Evolutionary conservation across 129 eudicot species (phyloP).

Genomic region (Centella asiatica): DNA sequence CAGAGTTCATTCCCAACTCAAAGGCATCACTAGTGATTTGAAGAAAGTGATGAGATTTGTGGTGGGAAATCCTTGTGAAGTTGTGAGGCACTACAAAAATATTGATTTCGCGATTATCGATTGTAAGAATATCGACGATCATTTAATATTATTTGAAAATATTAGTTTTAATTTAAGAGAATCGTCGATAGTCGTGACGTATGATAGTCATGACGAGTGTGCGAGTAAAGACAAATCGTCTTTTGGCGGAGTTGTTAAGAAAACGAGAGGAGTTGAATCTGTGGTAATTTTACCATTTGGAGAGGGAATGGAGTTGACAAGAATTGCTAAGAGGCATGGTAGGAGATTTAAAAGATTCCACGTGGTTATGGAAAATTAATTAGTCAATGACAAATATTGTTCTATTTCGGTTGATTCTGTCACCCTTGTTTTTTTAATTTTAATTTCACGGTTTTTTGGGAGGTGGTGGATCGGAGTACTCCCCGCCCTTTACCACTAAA

Average conservation of each 20-base stretch:
- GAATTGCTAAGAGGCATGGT: no score
- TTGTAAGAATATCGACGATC: conserved; percentile 1
- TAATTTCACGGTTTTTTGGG: no score
- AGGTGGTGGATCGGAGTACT: no score
- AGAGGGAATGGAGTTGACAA: conserved; percentile 9
- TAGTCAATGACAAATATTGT: no score
- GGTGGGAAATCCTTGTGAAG: neutral
- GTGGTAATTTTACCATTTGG: neutral
- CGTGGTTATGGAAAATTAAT: no score
- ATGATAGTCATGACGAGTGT: neutral
- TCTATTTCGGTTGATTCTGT: no score
- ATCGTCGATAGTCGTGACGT: neutral
- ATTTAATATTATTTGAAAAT: neutral
- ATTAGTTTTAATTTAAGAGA: neutral
- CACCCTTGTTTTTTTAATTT: no score
- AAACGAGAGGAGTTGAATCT: neutral
- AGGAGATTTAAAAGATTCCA: no score
- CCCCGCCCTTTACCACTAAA: no score
- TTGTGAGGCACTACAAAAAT: neutral
- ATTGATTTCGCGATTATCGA: neutral
- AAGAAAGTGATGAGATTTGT: neutral
- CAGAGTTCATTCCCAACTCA: neutral
- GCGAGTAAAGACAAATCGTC: no score
- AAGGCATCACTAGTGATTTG: neutral
- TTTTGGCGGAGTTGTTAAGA: neutral